Evolutionary conservation across 306 rosid species (phyloP).

Genomic region (Lathyrus oleraceus): DNA sequence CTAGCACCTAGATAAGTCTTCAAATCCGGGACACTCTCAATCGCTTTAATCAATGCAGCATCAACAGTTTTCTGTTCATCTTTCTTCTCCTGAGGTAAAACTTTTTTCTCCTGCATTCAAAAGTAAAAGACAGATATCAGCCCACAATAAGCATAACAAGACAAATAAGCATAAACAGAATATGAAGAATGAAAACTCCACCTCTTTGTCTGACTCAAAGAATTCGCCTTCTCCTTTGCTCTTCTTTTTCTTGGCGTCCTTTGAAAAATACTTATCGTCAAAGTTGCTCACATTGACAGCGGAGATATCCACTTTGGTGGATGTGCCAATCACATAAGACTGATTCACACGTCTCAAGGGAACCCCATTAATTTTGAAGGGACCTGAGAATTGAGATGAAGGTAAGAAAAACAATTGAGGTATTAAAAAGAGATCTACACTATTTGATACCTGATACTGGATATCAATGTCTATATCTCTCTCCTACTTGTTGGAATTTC

Average conservation of each 20-base stretch:
- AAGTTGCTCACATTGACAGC: constrained; percentile 53
- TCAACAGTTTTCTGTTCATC: constrained; percentile 81
- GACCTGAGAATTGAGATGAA: constrained; percentile 49
- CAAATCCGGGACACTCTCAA: constrained; percentile 68
- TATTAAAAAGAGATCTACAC: no score
- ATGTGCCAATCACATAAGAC: constrained; percentile 63
- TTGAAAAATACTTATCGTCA: constrained; percentile 64
- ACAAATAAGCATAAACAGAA: neutral
- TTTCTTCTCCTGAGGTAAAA: constrained; percentile 70
- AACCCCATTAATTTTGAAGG: constrained; percentile 69
- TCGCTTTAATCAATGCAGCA: constrained; percentile 54
- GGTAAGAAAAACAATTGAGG: neutral
- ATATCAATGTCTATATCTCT: no score
- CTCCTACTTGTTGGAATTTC: no score
- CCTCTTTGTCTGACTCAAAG: constrained; percentile 69
- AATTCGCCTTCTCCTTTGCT: constrained; percentile 64
- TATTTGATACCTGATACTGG: no score
- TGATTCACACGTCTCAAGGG: constrained; percentile 75
- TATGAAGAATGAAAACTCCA: neutral
- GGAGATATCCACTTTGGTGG: constrained; percentile 64
- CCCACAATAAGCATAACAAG: neutral
- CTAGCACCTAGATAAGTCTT: constrained; percentile 74
- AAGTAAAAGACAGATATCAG: neutral
- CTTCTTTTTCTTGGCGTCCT: constrained; percentile 56
- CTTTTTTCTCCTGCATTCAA: constrained; percentile 59